Conservation (phyloP, 305 asterid species). For the Withania somnifera region DNA sequence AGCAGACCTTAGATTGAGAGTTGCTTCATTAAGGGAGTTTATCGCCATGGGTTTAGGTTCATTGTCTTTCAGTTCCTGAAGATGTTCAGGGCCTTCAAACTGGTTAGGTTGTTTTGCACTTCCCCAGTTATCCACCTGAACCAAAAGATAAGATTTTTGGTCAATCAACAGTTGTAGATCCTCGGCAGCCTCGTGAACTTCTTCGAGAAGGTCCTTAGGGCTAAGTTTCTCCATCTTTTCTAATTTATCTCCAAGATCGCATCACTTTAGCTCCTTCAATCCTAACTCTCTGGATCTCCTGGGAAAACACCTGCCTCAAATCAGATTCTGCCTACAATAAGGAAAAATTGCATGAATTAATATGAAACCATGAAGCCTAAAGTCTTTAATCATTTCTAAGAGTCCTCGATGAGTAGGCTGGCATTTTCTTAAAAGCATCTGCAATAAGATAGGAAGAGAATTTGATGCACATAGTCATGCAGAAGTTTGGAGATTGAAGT, state of each 20-base stretch:
- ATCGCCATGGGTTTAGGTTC: constrained; percentile 31
- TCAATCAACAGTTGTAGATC: constrained; percentile 69
- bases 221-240: constrained; percentile 82
- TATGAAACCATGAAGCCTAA: constrained; percentile 63
- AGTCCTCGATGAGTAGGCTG: too few species aligned
- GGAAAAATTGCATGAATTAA: not conserved
- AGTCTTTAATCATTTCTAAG: too few species aligned
- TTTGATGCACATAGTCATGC: not conserved
- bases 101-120: constrained; percentile 33
- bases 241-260: constrained; percentile 65
- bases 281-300: constrained; percentile 66
- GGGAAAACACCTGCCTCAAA: constrained; percentile 52
- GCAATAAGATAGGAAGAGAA: not conserved
- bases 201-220: constrained; percentile 43
- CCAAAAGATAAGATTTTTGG: constrained; percentile 67
- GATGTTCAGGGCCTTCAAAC: constrained; percentile 37
- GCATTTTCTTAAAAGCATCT: not conserved
- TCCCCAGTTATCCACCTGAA: constrained; percentile 69
- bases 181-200: constrained; percentile 86
- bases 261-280: constrained; percentile 67
- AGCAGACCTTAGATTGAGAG: constrained; percentile 30
- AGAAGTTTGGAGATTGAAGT: not conserved
- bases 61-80: constrained; percentile 56
- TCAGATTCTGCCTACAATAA: constrained; percentile 69
- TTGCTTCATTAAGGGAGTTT: constrained; percentile 39